Evolutionary conservation across 2,329 filamentous ascomycete species (phyloP).

Genomic region (Fusarium coffeatum): DNA sequence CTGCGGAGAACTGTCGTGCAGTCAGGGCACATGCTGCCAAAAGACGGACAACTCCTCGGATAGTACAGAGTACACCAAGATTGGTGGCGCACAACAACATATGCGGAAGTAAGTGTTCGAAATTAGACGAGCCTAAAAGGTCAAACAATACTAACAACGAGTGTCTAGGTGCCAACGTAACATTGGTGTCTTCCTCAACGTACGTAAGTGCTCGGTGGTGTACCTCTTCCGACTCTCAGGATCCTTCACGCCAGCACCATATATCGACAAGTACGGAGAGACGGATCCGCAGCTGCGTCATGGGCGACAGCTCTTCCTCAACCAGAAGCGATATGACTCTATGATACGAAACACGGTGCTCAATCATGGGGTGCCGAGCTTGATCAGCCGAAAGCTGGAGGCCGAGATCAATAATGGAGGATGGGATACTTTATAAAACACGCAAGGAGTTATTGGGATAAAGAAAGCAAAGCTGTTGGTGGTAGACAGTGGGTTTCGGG

Average conservation of each 20-base stretch:
- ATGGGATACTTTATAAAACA: constrained; percentile 77
- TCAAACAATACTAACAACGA: constrained; percentile 13
- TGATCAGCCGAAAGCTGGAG: constrained; percentile 90
- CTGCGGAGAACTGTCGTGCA: constrained; percentile 97
- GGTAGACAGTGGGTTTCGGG: not conserved
- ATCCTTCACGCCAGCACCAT: constrained; percentile 87
- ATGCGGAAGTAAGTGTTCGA: constrained; percentile 75
- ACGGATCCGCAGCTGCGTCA: constrained; percentile 90
- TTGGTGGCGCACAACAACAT: constrained; percentile 92
- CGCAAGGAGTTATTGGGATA: constrained; percentile 1
- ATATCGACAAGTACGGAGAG: constrained; percentile 96
- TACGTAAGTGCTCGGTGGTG: constrained; percentile 92
- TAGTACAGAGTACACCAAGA: constrained; percentile 58
- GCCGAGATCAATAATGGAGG: constrained; percentile 97
- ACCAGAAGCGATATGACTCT: constrained; percentile 92
- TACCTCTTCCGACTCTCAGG: constrained; percentile 86
- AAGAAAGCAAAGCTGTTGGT: not conserved
- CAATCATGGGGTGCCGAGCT: constrained; percentile 85
- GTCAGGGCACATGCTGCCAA: constrained; percentile 91
- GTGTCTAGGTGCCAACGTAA: constrained; percentile 83
- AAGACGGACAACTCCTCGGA: constrained; percentile 65
- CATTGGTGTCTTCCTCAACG: constrained; percentile 94
- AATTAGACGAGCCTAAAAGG: not conserved
- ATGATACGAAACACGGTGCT: constrained; percentile 89
- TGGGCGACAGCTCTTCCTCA: constrained; percentile 89